Evolutionary conservation across 73 alveolate genomes (phyloP).

Genomic region (Urostyla sp.): DNA sequence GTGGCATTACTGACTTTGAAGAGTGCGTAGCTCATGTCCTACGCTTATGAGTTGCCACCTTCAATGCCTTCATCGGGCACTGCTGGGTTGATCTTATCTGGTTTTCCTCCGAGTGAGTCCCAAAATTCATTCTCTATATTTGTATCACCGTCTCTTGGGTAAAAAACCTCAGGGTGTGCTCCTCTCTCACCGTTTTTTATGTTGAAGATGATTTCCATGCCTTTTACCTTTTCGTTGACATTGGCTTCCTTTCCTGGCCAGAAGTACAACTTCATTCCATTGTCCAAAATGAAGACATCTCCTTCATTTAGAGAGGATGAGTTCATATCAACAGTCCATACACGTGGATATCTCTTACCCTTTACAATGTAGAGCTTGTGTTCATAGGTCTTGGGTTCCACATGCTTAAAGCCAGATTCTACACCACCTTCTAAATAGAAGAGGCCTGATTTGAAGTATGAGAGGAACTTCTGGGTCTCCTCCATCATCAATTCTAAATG

Average conservation of each 20-base stretch:
- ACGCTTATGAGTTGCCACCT: conserved; percentile 11
- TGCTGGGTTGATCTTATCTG: conserved; percentile 57
- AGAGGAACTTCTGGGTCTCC: conserved; percentile 57
- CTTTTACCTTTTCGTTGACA: conserved; percentile 60
- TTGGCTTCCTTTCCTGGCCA: conserved; percentile 70
- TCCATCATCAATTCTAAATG: conserved; percentile 62
- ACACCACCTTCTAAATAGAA: conserved; percentile 70
- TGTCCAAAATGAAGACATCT: conserved; percentile 67
- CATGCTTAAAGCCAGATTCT: conserved; percentile 67
- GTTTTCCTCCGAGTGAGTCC: conserved; percentile 70
- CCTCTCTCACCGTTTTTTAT: conserved; percentile 64
- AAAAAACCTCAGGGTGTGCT: conserved; percentile 46
- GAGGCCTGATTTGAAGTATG: conserved; percentile 66
- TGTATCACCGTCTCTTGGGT: conserved; percentile 65
- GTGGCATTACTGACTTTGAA: conserved; percentile 49
- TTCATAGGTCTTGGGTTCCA: conserved; percentile 49
- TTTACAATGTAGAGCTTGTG: conserved; percentile 59
- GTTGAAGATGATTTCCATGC: conserved; percentile 54
- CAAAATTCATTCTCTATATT: conserved; percentile 62
- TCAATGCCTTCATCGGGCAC: conserved; percentile 64
- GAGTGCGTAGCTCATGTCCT: conserved; percentile 16
- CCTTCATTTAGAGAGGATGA: conserved; percentile 64
- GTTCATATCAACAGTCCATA: conserved; percentile 48
- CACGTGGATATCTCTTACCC: conserved; percentile 76
- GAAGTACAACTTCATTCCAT: conserved; percentile 56